These are phyloP conservation scores for Pythium angustatum DNA, from an alignment of 352 stramenopile species.

Conservation along the genomic window DNA sequence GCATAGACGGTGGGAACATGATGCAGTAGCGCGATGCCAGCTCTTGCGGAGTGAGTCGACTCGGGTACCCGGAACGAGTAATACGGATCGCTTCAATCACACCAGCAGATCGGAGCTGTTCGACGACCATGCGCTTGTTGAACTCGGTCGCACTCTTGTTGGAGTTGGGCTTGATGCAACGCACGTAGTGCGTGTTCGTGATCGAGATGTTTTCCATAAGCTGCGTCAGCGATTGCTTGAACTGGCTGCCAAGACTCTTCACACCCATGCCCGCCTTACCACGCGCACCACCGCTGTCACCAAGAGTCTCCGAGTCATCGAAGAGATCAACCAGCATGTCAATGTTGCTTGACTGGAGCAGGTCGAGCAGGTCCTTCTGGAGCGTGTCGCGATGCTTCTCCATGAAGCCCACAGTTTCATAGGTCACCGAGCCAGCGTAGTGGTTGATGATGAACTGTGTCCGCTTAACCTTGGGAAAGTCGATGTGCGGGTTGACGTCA, in stretches of 20 bases:
- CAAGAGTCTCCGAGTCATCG: conserved; percentile 51
- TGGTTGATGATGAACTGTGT: conserved; percentile 96
- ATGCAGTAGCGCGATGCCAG: conserved; percentile 83
- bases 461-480: conserved; percentile 87
- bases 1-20: conserved; percentile 89
- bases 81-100: conserved; percentile 93
- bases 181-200: conserved; percentile 88
- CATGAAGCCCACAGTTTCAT: conserved; percentile 94
- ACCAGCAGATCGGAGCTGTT: conserved; percentile 89
- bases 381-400: conserved; percentile 96
- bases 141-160: conserved; percentile 88
- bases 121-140: conserved; percentile 90
- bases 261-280: conserved; percentile 47
- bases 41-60: conserved; percentile 88
- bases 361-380: conserved; percentile 93
- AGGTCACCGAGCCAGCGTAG: conserved; percentile 94
- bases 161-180: conserved; percentile 89
- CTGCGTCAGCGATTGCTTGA: conserved; percentile 79
- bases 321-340: conserved; percentile 75
- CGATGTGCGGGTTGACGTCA: conserved; percentile 73
- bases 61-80: conserved; percentile 88
- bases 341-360: conserved; percentile 78
- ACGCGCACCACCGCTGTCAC: conserved; percentile 38
- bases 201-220: conserved; percentile 87
- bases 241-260: conserved; percentile 84